Evolutionary conservation across 2,329 filamentous ascomycete genomes (phyloP).

Genomic region (Monilinia fructicola): DNA sequence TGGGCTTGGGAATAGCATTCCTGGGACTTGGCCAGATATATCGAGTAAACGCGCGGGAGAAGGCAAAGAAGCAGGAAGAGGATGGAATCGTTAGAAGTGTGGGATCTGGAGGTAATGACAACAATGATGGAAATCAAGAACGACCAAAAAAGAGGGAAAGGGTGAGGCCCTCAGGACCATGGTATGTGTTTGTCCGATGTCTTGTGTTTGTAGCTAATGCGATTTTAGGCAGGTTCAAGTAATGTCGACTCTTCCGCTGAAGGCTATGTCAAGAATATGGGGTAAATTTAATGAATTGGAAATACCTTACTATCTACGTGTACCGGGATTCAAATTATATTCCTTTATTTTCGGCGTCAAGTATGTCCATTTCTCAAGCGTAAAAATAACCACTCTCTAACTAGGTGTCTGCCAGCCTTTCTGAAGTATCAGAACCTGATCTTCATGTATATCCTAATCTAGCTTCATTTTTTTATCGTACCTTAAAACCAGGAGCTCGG

Average conservation of each 20-base stretch:
- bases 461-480: conserved; percentile 95
- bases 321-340: conserved; percentile 73
- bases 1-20: conserved; percentile 66
- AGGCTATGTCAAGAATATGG: conserved; percentile 70
- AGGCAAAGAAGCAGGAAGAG: conserved; percentile 43
- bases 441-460: conserved; percentile 89
- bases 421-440: conserved; percentile 84
- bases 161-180: conserved; percentile 66
- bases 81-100: conserved; percentile 37
- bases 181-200: conserved; percentile 44
- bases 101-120: conserved; percentile 38
- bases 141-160: conserved; percentile 50
- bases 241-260: conserved; percentile 71
- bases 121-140: conserved; percentile 48
- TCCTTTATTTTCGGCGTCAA: conserved; percentile 73
- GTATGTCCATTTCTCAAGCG: conserved; percentile 39
- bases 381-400: conserved; percentile 27
- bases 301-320: conserved; percentile 67
- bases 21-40: conserved; percentile 65
- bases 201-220: conserved; percentile 27
- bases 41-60: conserved; percentile 54
- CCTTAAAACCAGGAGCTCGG: conserved; percentile 81
- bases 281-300: conserved; percentile 71
- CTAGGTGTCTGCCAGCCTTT: conserved; percentile 54
- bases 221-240: conserved; percentile 62